phyloP scores from a whole-genome alignment of 805 yeast genomes.

The Lachancea quebecensis region DNA sequence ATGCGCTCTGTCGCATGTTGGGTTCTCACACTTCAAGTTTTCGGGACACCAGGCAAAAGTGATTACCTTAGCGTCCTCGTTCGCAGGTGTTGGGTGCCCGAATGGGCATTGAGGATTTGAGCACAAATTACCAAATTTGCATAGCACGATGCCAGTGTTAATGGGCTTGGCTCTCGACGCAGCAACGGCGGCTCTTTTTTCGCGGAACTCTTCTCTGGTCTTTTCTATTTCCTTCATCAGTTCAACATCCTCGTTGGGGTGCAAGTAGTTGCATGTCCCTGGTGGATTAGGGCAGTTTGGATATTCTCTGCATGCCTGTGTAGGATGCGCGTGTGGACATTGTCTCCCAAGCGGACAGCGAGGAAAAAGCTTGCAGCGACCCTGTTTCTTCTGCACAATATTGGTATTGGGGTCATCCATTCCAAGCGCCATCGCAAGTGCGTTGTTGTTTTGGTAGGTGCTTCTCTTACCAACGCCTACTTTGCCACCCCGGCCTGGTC shows the following conservation, averaged over 20 bases:
- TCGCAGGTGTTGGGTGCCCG: slow-evolving; percentile 89
- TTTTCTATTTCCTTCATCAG: slow-evolving; percentile 62
- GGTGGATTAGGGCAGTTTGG: slow-evolving; percentile 74
- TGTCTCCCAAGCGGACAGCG: slow-evolving; percentile 56
- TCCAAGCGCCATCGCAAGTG: slow-evolving; percentile 35
- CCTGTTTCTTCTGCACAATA: slow-evolving; percentile 44
- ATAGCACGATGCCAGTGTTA: slow-evolving; percentile 48
- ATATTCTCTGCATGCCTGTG: slow-evolving; percentile 62
- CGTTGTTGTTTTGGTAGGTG: slow-evolving; percentile 29
- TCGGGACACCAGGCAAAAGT: slow-evolving; percentile 70
- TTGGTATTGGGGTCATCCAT: slow-evolving; percentile 24
- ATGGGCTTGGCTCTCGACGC: slow-evolving; percentile 33
- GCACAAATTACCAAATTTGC: slow-evolving; percentile 74
- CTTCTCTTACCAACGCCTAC: slow-evolving; percentile 20
- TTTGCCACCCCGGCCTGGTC: slow-evolving; percentile 15
- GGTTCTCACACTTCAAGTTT: slow-evolving; percentile 57
- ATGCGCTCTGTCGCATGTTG: slow-evolving; percentile 66
- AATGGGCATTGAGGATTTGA: slow-evolving; percentile 75
- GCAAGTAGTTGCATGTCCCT: slow-evolving; percentile 78
- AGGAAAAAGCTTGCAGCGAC: slow-evolving; percentile 67
- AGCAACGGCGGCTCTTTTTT: slow-evolving; percentile 35
- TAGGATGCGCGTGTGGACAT: slow-evolving; percentile 76
- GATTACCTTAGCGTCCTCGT: slow-evolving; percentile 61
- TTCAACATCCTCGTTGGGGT: slow-evolving; percentile 78
- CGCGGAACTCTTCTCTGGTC: slow-evolving; percentile 46